Evolutionary conservation across 164 flowering plant genomes (phyloP).

Genomic region (Akebia trifoliata): DNA sequence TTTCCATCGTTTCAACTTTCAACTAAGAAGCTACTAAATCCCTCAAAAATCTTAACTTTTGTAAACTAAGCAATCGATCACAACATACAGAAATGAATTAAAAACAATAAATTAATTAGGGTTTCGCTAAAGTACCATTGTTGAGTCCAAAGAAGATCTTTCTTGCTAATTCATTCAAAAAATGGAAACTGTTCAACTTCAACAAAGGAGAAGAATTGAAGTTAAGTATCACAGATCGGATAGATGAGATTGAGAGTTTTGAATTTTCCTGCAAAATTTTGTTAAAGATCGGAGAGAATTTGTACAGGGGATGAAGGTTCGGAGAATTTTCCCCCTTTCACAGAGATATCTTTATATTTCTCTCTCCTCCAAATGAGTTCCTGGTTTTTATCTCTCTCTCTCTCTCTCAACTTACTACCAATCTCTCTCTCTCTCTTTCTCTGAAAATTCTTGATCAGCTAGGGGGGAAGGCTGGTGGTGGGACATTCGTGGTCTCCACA

Average conservation of each 20-base stretch:
- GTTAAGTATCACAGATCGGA: conserved; percentile 12
- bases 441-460: neutral
- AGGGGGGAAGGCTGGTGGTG: neutral
- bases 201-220: neutral
- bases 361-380: conserved; percentile 11
- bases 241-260: neutral
- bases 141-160: neutral
- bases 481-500: conserved; percentile 20
- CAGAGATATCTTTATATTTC: conserved; percentile 2
- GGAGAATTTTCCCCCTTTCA: conserved; percentile 2
- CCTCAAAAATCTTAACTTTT: too few relatives aligned
- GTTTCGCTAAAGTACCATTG: conserved; percentile 17
- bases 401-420: neutral
- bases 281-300: neutral
- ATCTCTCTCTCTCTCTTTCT: conserved; percentile 7
- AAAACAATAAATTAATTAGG: too few relatives aligned
- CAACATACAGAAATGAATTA: too few relatives aligned
- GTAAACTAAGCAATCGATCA: too few relatives aligned
- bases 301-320: neutral
- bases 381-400: conserved; percentile 12
- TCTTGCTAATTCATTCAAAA: conserved; percentile 14
- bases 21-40: too few relatives aligned
- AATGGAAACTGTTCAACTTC: too few relatives aligned
- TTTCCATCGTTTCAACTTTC: too few relatives aligned
- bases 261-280: neutral